Base-by-base conservation (phyloP, 2,329 filamentous ascomycete genomes). In the Nemania diffusa region DNA sequence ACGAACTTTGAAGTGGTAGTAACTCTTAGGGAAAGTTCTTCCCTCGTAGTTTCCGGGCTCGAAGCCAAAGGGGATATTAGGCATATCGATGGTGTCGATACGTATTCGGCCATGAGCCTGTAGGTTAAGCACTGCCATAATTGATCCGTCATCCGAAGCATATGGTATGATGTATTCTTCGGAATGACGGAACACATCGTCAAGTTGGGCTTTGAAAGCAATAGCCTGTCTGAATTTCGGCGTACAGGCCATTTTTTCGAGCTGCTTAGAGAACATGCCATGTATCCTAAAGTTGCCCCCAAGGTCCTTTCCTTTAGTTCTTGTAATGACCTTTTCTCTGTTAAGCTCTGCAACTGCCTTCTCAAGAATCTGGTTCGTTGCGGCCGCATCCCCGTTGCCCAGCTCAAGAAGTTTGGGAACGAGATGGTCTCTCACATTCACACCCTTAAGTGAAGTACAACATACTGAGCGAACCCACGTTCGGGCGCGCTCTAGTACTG, bases 41-140 rank as follows among this genome's bases (percentile, higher is more conserved):
- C 89, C 90, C 73, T 92, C 88, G 77, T 94, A 94, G 70, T 91
- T 88, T 17, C 87, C 87, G 7, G 90, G 90, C 60, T 88, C 86
- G 73, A 93, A 91, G 1, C 92, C 91, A 75, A 91, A 90, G 1
- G 89, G 88, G 32, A 92, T 88, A 57, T 84, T 73, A 0, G 88
- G 87, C 5, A 91, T 84, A 46, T 90, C 82, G 1, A 84, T 75
- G 0, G 87, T 81, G 3, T 83, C 79, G 6, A 92, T 74, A 17
- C 76, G 81, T 48, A 93, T 81, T 46, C 86, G 83, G 3, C 87
- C 85, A 57, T 84, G 77, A 0, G 88, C 87, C 67, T 90, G 85
- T 62, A 94, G 77, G 72, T 92, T 92, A 46, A 88, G 84, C 63
- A 91, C 79, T 1, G 88, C 90, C 82, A 93, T 86, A 65, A 91